These are phyloP conservation scores for Ophiostoma quercus DNA, from an alignment of 2,329 filamentous ascomycete genomes.

Conservation along the genomic window DNA sequence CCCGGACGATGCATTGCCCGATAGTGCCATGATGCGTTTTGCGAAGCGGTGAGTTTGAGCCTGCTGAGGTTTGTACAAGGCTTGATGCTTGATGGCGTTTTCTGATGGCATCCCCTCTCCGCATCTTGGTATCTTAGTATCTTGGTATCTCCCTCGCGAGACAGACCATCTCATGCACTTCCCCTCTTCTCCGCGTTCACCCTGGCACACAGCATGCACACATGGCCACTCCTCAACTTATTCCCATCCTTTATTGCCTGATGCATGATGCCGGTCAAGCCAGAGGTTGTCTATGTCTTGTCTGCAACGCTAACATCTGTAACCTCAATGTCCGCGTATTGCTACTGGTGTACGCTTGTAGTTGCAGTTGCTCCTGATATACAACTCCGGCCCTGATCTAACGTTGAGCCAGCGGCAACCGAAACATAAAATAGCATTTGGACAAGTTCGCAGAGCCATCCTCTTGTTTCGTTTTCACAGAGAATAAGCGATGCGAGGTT, in stretches of 20 bases:
- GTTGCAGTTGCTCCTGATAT: not conserved
- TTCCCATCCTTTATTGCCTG: not conserved
- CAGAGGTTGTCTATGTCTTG: not conserved
- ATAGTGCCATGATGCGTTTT: not conserved
- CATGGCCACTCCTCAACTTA: not conserved
- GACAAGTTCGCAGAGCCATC: not conserved
- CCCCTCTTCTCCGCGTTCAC: conserved; percentile 9
- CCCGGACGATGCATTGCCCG: not conserved
- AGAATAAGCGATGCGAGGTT: not conserved
- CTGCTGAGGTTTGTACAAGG: not conserved
- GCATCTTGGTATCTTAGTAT: not conserved
- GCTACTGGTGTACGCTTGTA: not conserved
- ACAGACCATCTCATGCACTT: not conserved
- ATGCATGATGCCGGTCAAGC: not conserved
- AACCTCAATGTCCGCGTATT: not conserved
- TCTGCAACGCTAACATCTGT: not conserved
- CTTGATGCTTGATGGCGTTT: not conserved
- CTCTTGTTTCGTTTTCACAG: no score
- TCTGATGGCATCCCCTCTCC: not conserved
- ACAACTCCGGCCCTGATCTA: not conserved
- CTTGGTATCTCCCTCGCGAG: not conserved
- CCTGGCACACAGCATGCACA: not conserved
- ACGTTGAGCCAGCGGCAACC: not conserved
- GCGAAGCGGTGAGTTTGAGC: not conserved
- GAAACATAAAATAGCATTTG: not conserved